A percentile compares a stretch with the other conserved stretches of the same genome.
phyloP scores from a whole-genome alignment of 2,329 filamentous ascomycete species.

The Aspergillus viridinutans region DNA sequence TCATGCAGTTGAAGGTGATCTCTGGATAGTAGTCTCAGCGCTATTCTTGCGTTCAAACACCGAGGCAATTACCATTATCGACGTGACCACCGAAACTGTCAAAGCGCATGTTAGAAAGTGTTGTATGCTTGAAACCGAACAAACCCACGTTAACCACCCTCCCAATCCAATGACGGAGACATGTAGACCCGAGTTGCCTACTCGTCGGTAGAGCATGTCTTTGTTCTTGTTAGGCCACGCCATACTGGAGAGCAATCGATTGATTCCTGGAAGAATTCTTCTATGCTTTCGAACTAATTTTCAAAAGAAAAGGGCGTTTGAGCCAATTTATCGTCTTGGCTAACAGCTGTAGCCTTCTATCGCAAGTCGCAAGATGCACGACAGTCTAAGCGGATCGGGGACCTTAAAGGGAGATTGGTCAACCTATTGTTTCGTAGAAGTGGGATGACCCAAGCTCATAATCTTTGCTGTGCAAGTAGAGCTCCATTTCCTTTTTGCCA shows the following conservation, averaged over 20 bases:
- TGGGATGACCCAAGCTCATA: background rate
- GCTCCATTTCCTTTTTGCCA: background rate
- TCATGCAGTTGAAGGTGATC: conserved; percentile 35
- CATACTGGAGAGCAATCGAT: conserved; percentile 4
- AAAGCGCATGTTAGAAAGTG: background rate
- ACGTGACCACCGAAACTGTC: conserved; percentile 62
- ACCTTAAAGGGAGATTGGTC: background rate
- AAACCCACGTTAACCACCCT: conserved; percentile 35
- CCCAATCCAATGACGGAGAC: conserved; percentile 68
- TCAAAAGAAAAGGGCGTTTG: background rate
- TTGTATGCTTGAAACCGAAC: background rate
- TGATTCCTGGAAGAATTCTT: background rate
- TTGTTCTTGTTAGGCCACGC: conserved; percentile 24
- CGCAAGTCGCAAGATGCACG: background rate
- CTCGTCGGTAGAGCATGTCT: conserved; percentile 66
- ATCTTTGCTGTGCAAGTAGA: background rate
- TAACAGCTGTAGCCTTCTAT: background rate
- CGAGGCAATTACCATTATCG: conserved; percentile 50
- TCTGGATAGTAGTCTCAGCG: conserved; percentile 14
- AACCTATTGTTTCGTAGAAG: background rate
- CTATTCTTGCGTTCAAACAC: background rate
- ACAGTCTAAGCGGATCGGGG: background rate
- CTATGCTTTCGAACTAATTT: background rate
- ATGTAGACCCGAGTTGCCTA: conserved; percentile 67
- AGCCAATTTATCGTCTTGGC: conserved; percentile 4